Evolutionary conservation across 768 basidiomycete species (phyloP).

Genomic region (Fibroporia radiculosa): DNA sequence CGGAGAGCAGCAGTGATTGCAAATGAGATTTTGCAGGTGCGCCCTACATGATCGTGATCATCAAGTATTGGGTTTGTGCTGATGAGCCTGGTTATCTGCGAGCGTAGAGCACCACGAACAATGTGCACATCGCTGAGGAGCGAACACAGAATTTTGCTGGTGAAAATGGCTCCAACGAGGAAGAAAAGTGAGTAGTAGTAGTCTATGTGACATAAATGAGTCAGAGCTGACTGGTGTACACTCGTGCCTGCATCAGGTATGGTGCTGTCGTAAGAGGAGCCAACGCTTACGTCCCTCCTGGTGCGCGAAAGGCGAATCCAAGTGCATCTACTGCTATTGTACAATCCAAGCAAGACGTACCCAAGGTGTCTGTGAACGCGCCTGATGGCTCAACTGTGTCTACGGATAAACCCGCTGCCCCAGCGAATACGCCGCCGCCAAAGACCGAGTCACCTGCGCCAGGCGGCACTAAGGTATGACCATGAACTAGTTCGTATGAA

Average conservation of each 20-base stretch:
- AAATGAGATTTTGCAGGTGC: constrained; percentile 81
- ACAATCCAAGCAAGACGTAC: constrained; percentile 40
- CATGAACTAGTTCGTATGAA: too few relatives aligned
- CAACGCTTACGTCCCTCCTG: constrained; percentile 92
- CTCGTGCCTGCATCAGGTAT: constrained; percentile 48
- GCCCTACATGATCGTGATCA: neutral
- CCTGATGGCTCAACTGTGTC: constrained; percentile 58
- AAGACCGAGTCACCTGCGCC: constrained; percentile 12
- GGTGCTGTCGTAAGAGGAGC: constrained; percentile 84
- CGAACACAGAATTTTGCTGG: constrained; percentile 47
- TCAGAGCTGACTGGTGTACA: constrained; percentile 11
- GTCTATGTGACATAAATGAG: constrained; percentile 1
- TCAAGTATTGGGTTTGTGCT: neutral
- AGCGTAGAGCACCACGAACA: constrained; percentile 50
- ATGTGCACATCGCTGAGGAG: constrained; percentile 89
- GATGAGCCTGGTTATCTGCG: neutral
- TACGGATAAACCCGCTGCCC: constrained; percentile 47
- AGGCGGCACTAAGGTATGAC: constrained; percentile 3
- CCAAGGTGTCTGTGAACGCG: constrained; percentile 70
- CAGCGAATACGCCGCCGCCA: constrained; percentile 45
- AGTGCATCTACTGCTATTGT: constrained; percentile 22
- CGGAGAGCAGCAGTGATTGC: constrained; percentile 83
- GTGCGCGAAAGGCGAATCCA: constrained; percentile 50
- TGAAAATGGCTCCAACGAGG: constrained; percentile 80
- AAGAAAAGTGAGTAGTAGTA: constrained; percentile 72